Evolutionary conservation across 2,329 filamentous ascomycete species (phyloP).

Genomic region (Trichoderma koningiopsis): DNA sequence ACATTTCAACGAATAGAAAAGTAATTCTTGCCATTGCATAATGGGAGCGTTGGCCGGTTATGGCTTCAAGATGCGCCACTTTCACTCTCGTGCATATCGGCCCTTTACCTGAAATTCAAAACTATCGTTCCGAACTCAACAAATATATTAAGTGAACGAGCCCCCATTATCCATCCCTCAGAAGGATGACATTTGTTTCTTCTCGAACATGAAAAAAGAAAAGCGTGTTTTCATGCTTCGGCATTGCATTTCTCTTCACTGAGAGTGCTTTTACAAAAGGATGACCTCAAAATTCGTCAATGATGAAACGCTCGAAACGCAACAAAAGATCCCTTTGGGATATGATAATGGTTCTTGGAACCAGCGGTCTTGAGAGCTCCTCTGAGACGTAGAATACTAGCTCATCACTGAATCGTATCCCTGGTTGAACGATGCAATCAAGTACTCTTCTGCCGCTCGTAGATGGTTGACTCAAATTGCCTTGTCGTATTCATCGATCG

Average conservation of each 20-base stretch:
- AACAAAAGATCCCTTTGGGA: slow-evolving; percentile 8
- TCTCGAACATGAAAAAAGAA: too few species aligned
- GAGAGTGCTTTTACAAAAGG: background rate
- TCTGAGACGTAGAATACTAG: background rate
- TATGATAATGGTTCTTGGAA: background rate
- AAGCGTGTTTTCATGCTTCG: background rate
- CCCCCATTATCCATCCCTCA: background rate
- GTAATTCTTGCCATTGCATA: too few species aligned
- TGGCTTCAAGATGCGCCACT: background rate
- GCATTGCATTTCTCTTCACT: background rate
- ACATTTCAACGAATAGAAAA: too few species aligned
- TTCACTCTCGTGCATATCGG: background rate
- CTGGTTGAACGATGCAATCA: background rate
- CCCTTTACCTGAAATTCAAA: slow-evolving; percentile 1
- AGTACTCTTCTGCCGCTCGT: background rate
- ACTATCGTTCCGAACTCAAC: background rate
- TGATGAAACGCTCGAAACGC: background rate
- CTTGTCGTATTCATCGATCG: background rate
- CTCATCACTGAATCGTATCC: background rate
- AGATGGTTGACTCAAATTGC: background rate
- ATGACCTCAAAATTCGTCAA: background rate
- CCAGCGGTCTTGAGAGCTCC: background rate
- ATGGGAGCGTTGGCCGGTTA: background rate
- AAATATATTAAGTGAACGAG: background rate
- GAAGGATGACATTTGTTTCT: background rate